These are phyloP conservation scores for Leptomonas seymouri DNA, from an alignment of 208 protist genomes.

Conservation along the genomic window DNA sequence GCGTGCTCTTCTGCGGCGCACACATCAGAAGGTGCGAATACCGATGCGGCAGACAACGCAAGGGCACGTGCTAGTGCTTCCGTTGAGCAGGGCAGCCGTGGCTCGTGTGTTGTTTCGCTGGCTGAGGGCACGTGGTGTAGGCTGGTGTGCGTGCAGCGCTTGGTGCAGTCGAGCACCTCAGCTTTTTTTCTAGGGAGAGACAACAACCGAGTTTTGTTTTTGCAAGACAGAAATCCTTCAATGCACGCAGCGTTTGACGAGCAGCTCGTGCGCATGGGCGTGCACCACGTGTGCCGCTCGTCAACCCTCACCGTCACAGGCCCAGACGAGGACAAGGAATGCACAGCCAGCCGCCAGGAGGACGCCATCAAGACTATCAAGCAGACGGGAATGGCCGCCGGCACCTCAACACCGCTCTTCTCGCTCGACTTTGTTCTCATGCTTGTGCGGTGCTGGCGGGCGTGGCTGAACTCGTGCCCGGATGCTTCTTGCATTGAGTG, in stretches of 20 bases:
- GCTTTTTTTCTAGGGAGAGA: not conserved
- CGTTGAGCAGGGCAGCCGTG: not conserved
- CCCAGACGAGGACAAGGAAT: not conserved
- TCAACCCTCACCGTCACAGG: not conserved
- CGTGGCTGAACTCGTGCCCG: slow-evolving; percentile 15
- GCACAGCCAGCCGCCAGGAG: not conserved
- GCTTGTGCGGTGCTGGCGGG: slow-evolving; percentile 25
- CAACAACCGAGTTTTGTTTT: not conserved
- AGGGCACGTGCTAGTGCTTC: not conserved
- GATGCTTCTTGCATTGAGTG: not conserved
- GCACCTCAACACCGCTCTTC: not conserved
- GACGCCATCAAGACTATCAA: not conserved
- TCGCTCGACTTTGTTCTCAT: slow-evolving; percentile 14
- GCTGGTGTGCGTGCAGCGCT: slow-evolving; percentile 14
- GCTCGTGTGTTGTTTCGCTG: not conserved
- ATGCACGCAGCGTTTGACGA: not conserved
- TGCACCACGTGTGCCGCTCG: not conserved
- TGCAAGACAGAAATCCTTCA: not conserved
- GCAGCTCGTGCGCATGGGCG: not conserved
- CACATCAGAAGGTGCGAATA: not conserved
- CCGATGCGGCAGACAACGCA: not conserved
- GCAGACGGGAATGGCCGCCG: not conserved
- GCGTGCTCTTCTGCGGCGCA: not conserved
- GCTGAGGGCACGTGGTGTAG: slow-evolving; percentile 30
- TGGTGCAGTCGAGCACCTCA: slow-evolving; percentile 10